A percentile compares a stretch with the other conserved stretches of the same genome.
phyloP scores from a whole-genome alignment of 2,329 filamentous ascomycete species.

The Cephalotrichum gorgonifer region DNA sequence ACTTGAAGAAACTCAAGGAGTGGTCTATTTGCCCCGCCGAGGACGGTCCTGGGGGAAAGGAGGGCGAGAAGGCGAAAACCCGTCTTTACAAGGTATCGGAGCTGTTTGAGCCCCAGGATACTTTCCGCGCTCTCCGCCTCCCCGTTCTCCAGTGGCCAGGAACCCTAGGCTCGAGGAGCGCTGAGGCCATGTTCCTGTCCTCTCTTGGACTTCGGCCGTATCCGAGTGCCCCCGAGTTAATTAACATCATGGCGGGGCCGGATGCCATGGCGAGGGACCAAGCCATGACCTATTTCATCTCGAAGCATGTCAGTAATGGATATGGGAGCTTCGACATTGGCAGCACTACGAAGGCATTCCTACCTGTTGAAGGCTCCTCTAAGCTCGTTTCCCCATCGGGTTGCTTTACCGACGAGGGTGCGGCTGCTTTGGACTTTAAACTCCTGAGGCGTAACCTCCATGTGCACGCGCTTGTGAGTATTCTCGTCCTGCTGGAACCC shows the following conservation, averaged over 20 bases:
- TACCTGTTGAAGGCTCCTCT: slow-evolving; percentile 62
- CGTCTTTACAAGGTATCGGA: slow-evolving; percentile 64
- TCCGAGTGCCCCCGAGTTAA: slow-evolving; percentile 63
- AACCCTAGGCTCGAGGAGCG: slow-evolving; percentile 51
- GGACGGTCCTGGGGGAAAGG: slow-evolving; percentile 38
- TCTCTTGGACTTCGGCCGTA: slow-evolving; percentile 62
- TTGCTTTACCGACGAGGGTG: slow-evolving; percentile 74
- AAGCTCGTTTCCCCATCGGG: slow-evolving; percentile 60
- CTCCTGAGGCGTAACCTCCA: slow-evolving; percentile 70
- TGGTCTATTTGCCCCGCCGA: slow-evolving; percentile 79
- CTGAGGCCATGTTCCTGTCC: slow-evolving; percentile 66
- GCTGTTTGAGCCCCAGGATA: slow-evolving; percentile 68
- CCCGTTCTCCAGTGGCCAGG: slow-evolving; percentile 77
- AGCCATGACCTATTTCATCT: slow-evolving; percentile 73
- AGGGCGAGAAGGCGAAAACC: slow-evolving; percentile 38
- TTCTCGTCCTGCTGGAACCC: neutral
- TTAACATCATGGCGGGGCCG: slow-evolving; percentile 64
- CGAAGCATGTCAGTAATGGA: slow-evolving; percentile 66
- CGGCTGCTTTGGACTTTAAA: slow-evolving; percentile 68
- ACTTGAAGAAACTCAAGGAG: slow-evolving; percentile 67
- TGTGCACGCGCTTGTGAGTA: slow-evolving; percentile 52
- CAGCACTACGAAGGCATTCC: slow-evolving; percentile 44
- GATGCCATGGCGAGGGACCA: slow-evolving; percentile 50
- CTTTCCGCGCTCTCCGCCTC: slow-evolving; percentile 58
- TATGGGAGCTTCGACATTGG: slow-evolving; percentile 58